A percentile compares a stretch with the other conserved stretches of the same genome.
Evolutionary conservation across 2,329 filamentous ascomycete species (phyloP).

Genomic region (Sporothrix protearum): DNA sequence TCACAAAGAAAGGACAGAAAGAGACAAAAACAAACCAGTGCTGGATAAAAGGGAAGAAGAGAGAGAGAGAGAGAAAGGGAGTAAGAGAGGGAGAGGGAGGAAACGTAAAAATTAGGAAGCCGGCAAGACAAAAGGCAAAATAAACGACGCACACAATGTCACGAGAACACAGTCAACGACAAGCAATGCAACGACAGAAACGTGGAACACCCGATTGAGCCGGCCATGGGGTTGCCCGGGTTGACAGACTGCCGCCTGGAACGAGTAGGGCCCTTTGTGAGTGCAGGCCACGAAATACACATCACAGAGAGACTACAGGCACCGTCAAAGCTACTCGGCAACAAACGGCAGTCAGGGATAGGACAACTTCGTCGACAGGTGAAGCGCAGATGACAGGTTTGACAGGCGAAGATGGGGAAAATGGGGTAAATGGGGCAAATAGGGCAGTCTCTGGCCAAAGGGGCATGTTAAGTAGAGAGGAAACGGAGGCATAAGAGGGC

Average conservation of each 20-base stretch:
- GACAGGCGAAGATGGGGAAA: background rate
- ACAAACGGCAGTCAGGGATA: slow-evolving; percentile 1
- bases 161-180: slow-evolving; percentile 14
- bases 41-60: slow-evolving; percentile 18
- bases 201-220: background rate
- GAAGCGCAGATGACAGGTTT: too few relatives aligned
- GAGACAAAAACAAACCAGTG: background rate
- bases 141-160: slow-evolving; percentile 9
- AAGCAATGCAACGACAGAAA: slow-evolving; percentile 17
- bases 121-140: slow-evolving; percentile 18
- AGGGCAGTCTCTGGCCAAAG: background rate
- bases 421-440: background rate
- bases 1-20: background rate
- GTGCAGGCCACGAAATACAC: background rate
- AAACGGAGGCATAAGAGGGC: background rate
- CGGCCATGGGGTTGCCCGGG: slow-evolving; percentile 20
- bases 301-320: background rate
- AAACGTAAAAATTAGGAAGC: slow-evolving; percentile 7
- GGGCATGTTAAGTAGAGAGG: background rate
- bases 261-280: background rate
- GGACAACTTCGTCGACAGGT: background rate
- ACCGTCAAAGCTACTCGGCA: background rate
- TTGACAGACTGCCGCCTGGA: slow-evolving; percentile 19
- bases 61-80: slow-evolving; percentile 5
- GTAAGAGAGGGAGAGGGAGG: slow-evolving; percentile 16